Conservation (phyloP, 768 basidiomycete species). For the Clitopilus hobsonii region DNA sequence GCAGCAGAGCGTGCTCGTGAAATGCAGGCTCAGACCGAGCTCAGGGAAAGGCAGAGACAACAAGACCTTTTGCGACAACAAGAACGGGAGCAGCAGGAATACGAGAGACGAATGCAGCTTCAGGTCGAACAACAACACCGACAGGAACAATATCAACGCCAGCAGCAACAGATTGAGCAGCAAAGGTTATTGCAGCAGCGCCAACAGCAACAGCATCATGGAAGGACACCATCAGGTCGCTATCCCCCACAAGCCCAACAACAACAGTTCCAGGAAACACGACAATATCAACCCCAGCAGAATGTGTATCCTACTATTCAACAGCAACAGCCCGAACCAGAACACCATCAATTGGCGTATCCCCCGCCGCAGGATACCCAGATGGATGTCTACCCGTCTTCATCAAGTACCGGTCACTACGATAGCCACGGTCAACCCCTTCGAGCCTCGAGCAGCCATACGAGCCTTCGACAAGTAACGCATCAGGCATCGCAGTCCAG, state of each 20-base stretch:
- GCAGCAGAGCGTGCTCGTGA: constrained; percentile 21
- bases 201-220: constrained; percentile 9
- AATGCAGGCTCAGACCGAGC: constrained; percentile 15
- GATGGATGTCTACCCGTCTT: not conserved
- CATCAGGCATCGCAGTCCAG: not conserved
- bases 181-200: constrained; percentile 16
- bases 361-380: not conserved
- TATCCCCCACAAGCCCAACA: not conserved
- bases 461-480: not conserved
- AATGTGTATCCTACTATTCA: not conserved
- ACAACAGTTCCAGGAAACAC: constrained; percentile 2
- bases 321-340: too few species aligned
- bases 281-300: not conserved
- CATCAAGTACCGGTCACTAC: not conserved
- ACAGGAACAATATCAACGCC: constrained; percentile 14
- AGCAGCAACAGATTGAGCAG: constrained; percentile 14
- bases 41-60: constrained; percentile 16
- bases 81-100: constrained; percentile 10
- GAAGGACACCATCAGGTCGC: not conserved
- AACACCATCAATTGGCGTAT: too few species aligned
- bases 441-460: not conserved
- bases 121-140: constrained; percentile 12
- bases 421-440: not conserved
- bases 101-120: constrained; percentile 14
- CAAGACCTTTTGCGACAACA: constrained; percentile 17